phyloP scores from a whole-genome alignment of 2,329 filamentous ascomycete genomes.

The Talaromyces pinophilus region DNA sequence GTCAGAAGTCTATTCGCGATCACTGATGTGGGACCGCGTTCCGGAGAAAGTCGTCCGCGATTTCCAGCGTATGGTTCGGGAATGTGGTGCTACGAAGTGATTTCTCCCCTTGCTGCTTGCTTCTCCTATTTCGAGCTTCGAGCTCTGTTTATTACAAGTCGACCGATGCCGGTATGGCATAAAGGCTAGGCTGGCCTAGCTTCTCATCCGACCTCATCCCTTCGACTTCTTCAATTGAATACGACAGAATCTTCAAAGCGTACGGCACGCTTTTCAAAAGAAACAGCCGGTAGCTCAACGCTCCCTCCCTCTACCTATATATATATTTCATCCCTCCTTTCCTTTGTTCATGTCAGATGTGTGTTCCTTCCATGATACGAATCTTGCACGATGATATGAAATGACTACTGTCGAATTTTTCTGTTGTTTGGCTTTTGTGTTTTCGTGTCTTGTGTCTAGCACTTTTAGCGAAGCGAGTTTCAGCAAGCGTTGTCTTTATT shows the following conservation, averaged over 20 bases:
- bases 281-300: slow-evolving; percentile 26
- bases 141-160: slow-evolving; percentile 1
- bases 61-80: slow-evolving; percentile 87
- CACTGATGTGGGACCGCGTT: slow-evolving; percentile 91
- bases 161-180: background rate
- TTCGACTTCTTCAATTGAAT: slow-evolving; percentile 1
- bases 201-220: background rate
- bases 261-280: slow-evolving; percentile 23
- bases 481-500: slow-evolving; percentile 12
- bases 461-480: slow-evolving; percentile 22
- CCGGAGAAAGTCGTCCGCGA: slow-evolving; percentile 87
- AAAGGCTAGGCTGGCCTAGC: slow-evolving; percentile 24
- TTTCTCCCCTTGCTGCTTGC: background rate
- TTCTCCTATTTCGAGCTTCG: slow-evolving; percentile 8
- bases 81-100: slow-evolving; percentile 54
- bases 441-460: slow-evolving; percentile 13
- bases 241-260: slow-evolving; percentile 13
- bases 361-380: slow-evolving; percentile 11
- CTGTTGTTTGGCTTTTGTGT: background rate
- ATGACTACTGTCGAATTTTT: background rate
- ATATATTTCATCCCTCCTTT: slow-evolving; percentile 11
- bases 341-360: slow-evolving; percentile 27
- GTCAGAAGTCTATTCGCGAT: slow-evolving; percentile 89
- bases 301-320: background rate
- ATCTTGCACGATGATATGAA: slow-evolving; percentile 22